Evolutionary conservation across 768 basidiomycete species (phyloP).

Genomic region (Amanita rubescens): DNA sequence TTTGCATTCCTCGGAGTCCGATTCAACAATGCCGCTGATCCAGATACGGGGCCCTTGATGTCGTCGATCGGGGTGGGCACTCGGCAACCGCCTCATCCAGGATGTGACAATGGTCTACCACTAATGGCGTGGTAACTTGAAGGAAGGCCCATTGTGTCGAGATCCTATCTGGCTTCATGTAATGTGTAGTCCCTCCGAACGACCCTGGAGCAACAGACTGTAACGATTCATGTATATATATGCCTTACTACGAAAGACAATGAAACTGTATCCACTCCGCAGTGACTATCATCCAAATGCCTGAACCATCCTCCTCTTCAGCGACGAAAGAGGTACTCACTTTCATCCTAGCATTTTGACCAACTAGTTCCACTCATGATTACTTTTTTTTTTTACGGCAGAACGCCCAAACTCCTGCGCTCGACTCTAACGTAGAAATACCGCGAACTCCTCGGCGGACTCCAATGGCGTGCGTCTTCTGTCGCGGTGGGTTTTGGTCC

Average conservation of each 20-base stretch:
- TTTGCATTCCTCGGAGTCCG: constrained; percentile 5
- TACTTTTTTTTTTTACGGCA: not conserved
- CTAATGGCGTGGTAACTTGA: not conserved
- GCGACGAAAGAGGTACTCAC: constrained; percentile 1
- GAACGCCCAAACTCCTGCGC: not conserved
- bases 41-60: not conserved
- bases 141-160: not conserved
- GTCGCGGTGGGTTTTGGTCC: constrained; percentile 39
- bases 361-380: not conserved
- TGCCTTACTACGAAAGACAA: not conserved
- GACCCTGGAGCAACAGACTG: not conserved
- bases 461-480: constrained; percentile 71
- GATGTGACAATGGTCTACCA: not conserved
- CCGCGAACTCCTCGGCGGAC: constrained; percentile 32
- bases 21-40: not conserved
- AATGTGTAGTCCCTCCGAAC: not conserved
- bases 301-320: not conserved
- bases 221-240: not conserved
- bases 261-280: not conserved
- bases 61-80: not conserved
- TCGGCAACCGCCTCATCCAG: not conserved
- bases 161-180: not conserved
- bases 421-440: not conserved
- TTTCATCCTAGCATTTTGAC: not conserved
- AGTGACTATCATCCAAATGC: not conserved